Evolutionary conservation across 1,284 basidiomycete genomes (phyloP).

Genomic region (Irpex rosettiformis): DNA sequence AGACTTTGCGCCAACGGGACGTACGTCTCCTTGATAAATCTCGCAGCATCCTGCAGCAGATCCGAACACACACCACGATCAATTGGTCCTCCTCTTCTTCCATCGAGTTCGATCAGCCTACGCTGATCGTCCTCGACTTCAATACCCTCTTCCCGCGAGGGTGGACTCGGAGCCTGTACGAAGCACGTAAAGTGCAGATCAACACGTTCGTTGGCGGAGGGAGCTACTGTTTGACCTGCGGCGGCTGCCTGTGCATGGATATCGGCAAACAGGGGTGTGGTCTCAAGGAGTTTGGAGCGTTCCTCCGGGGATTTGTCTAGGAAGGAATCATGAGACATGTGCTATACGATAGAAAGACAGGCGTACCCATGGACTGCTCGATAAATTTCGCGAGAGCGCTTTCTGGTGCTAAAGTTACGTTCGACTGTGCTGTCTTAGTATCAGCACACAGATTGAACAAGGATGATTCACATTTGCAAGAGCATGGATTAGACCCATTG

Average conservation of each 20-base stretch:
- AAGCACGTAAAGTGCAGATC: conserved; percentile 87
- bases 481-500: conserved; percentile 83
- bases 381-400: conserved; percentile 66
- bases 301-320: conserved; percentile 65
- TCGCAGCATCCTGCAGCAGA: conserved; percentile 69
- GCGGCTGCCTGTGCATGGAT: conserved; percentile 73
- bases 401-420: conserved; percentile 48
- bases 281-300: conserved; percentile 71
- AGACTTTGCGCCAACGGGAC: conserved; percentile 52
- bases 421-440: conserved; percentile 40
- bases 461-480: conserved; percentile 58
- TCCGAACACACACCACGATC: conserved; percentile 69
- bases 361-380: conserved; percentile 52
- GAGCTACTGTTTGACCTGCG: conserved; percentile 64
- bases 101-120: conserved; percentile 80
- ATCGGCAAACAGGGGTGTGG: conserved; percentile 69
- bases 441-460: neutral
- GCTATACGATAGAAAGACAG: neutral
- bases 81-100: conserved; percentile 69
- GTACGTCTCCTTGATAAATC: conserved; percentile 64
- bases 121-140: conserved; percentile 23
- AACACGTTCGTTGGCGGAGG: conserved; percentile 49
- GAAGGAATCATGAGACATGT: conserved; percentile 9
- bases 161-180: conserved; percentile 56
- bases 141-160: conserved; percentile 27